Percentiles rank a stretch among this genome's conserved stretches.
Evolutionary conservation across 2,329 filamentous ascomycete species (phyloP).

Genomic region (Venturia carpophila): DNA sequence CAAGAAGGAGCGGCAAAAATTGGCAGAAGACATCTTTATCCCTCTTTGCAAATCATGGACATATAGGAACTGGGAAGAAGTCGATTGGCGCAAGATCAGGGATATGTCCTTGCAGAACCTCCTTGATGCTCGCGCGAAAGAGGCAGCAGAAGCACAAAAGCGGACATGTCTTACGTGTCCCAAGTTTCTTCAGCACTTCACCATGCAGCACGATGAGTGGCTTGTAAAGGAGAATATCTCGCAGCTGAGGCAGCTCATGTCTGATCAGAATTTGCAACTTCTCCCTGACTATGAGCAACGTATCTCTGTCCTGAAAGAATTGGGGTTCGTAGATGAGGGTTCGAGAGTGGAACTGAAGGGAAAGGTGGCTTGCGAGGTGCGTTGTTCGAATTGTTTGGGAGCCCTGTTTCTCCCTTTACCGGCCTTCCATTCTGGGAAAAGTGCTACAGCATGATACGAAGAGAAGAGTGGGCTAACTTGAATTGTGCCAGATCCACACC

Average conservation of each 20-base stretch:
- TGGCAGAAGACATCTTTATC: constrained; percentile 61
- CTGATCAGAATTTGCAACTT: constrained; percentile 91
- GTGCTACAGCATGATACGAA: constrained; percentile 18
- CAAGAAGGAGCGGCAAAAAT: constrained; percentile 42
- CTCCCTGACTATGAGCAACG: constrained; percentile 96
- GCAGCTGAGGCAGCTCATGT: constrained; percentile 78
- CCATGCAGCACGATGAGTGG: constrained; percentile 96
- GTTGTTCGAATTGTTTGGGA: neutral
- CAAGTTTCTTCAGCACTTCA: constrained; percentile 85
- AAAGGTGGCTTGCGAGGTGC: constrained; percentile 86
- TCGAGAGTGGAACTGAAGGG: constrained; percentile 90
- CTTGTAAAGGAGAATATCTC: constrained; percentile 89
- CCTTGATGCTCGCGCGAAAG: constrained; percentile 60
- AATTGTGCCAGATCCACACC: constrained; percentile 60
- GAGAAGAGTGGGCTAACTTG: neutral
- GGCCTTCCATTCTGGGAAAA: constrained; percentile 18
- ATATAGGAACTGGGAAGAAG: constrained; percentile 69
- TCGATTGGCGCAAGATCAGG: constrained; percentile 73
- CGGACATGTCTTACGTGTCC: constrained; percentile 63
- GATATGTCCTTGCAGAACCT: constrained; percentile 75
- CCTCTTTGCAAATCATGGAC: constrained; percentile 67
- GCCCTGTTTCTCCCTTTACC: neutral
- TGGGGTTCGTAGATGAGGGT: constrained; percentile 83
- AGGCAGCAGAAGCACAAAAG: constrained; percentile 54
- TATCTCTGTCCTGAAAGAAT: constrained; percentile 81